These are phyloP conservation scores for Skeletonema grethae DNA, from an alignment of 108 stramenopile species.

Conservation along the genomic window DNA sequence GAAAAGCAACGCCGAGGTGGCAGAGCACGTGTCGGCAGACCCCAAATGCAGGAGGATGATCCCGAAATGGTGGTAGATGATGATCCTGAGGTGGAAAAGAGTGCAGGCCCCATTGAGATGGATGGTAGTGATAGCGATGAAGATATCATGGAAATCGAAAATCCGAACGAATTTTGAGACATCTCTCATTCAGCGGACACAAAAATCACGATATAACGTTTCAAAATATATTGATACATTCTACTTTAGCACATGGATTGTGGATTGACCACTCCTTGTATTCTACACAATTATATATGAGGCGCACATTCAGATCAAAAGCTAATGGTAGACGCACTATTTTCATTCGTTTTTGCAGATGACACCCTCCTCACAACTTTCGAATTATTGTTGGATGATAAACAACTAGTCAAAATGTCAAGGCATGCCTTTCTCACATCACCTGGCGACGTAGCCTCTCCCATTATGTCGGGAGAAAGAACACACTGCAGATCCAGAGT, in stretches of 20 bases:
- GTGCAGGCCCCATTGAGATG: constrained; percentile 19
- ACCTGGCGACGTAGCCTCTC: constrained; percentile 5
- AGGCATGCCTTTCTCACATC: constrained; percentile 10
- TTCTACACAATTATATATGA: too few relatives aligned
- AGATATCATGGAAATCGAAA: constrained; percentile 47
- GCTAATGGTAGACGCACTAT: background rate
- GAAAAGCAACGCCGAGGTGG: constrained; percentile 15
- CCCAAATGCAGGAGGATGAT: constrained; percentile 1
- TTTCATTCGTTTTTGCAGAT: background rate
- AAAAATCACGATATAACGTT: too few relatives aligned
- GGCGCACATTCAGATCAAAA: background rate
- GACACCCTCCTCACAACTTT: background rate
- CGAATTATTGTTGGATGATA: background rate
- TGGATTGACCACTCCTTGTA: too few relatives aligned
- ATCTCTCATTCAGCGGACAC: too few relatives aligned
- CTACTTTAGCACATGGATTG: too few relatives aligned
- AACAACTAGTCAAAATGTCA: background rate
- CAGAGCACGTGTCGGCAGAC: constrained; percentile 15
- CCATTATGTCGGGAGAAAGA: background rate
- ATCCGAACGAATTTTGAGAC: constrained; percentile 44
- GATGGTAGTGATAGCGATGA: constrained; percentile 18
- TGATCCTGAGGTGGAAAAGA: background rate
- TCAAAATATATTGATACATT: too few relatives aligned
- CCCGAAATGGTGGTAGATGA: constrained; percentile 5
- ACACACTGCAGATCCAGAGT: constrained; percentile 34